Evolutionary conservation across 116 monocot genomes (phyloP), one percentile per base, ranked within the genome.

Genomic region (Iris pallida): DNA sequence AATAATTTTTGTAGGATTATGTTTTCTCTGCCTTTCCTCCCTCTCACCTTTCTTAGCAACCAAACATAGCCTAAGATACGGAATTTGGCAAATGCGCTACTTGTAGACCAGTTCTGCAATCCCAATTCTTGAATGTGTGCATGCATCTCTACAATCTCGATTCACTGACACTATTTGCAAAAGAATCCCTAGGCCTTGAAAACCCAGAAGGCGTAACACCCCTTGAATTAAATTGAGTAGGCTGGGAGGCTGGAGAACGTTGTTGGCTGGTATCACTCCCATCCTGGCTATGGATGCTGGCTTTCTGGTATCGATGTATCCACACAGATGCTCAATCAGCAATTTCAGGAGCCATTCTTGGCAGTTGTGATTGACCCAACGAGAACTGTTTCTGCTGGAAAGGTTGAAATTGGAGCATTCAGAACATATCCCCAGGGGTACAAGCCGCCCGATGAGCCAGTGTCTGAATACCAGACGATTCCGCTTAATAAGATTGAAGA

Each of bases 191-290:
- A 30, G 30, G 30, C 2, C 3, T 30, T 30, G 30, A 30, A 30
- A 30, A 30, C 30, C 30, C 30, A 30, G 30, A 30, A 30, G 30
- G 30, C 30, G 2, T 30, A 30, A 30, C 30, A 30, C 30, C 30
- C 30, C 30, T 30, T 30, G 30, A 1, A 30, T 30, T 30, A 30
- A 30, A 30, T 57, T 51, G 13, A 44, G 58, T 57, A 96, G 97
- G 88, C 87, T 72, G 98, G 98, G 19, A 85, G 98, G 59, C 58
- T 90, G 67, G 98, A 98, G 78, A 92, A 98, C 81, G 78, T 86
- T 42, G 93, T 98, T n/a, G 97, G 97, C 1, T 98, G 98, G 98
- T 98, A 98, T 75, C 97, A 97, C 53, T 97, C 97, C 7, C 97
- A 97, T 70, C 98, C 98, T 54, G 98, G 98, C 18, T 98, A 98